Evolutionary conservation across 2,329 filamentous ascomycete genomes (phyloP).

Genomic region (Alternaria postmessia): DNA sequence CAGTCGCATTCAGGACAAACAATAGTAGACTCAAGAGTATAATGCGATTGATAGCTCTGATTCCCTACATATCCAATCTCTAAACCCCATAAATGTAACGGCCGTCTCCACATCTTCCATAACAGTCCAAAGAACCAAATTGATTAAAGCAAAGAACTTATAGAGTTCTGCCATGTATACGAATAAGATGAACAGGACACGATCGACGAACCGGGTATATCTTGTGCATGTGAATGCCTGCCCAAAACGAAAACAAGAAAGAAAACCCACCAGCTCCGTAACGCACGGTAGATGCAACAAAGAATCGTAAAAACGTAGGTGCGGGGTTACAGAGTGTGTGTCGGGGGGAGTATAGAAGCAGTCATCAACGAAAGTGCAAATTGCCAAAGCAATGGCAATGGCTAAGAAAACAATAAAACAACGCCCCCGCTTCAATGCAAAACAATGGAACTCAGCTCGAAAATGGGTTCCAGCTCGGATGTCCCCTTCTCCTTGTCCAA

Average conservation of each 20-base stretch:
- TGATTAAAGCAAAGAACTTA: too few relatives aligned
- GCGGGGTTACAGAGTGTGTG: neutral
- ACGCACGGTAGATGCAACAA: neutral
- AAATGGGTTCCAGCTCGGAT: neutral
- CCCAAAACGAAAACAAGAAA: neutral
- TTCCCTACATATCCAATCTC: neutral
- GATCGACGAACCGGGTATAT: constrained; percentile 18
- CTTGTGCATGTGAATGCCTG: constrained; percentile 2
- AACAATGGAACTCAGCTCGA: neutral
- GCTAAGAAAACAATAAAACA: too few relatives aligned
- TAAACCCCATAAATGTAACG: too few relatives aligned
- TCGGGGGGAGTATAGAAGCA: too few relatives aligned
- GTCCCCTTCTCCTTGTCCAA: neutral
- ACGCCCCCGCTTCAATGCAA: constrained; percentile 15
- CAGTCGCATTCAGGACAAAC: too few relatives aligned
- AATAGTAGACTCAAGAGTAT: too few relatives aligned
- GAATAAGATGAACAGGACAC: constrained; percentile 9
- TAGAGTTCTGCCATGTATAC: neutral
- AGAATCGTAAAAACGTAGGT: too few relatives aligned
- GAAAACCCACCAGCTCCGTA: constrained; percentile 11
- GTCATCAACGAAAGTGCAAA: too few relatives aligned
- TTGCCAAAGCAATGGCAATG: too few relatives aligned
- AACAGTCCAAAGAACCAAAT: neutral
- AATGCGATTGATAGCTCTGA: too few relatives aligned
- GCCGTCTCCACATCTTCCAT: too few relatives aligned